Evolutionary conservation across 495 filamentous ascomycete genomes (phyloP), one percentile per base, ranked within the genome.

Genomic region (Hypoxylon lenormandii): DNA sequence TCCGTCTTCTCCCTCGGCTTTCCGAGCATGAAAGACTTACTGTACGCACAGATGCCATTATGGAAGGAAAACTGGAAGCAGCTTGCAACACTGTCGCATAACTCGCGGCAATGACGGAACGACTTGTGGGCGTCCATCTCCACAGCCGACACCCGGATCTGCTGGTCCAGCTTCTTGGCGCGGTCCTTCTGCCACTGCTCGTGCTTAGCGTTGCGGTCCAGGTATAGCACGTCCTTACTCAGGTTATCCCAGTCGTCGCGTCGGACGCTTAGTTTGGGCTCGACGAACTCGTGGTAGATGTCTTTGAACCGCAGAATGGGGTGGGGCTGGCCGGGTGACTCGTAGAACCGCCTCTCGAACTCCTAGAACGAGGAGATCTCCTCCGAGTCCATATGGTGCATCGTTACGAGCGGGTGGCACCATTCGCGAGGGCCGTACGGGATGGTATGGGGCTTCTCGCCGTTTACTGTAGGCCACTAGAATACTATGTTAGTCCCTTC

Each of bases 401-500:
- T 87, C 2, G 84, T 86, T 0, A 88, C 78, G 42, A 86, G 73
- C 8, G 86, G 85, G 28, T 85, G 80, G 72, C 88, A 90, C 87
- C 88, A 89, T 54, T 86, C 80, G 26, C 72, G 72, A 0, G 77
- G 66, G 6, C 82, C 81, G 75, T 79, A 89, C 7, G 84, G 81
- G 15, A 88, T 67, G 0, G 79, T 82, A 16, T 71, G 50, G 3
- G 82, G 84, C 23, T 82, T 84, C 65, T 87, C 84, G 63, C 85
- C 85, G 70, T 86, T 86, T 57, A 92, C 83, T 63, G 85, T 84
- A 0, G 85, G 86, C 77, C 80, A 86, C 74, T 82, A 49, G 11
- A 6, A 15, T 21, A 45, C 18, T 18, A 10, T 28, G 28, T 61
- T 15, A 51, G 33, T 18, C 18, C 22, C 13, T 42, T 21, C 16